A percentile compares a stretch with the other conserved stretches of the same genome.
These are phyloP conservation scores for Balakata baccata DNA, from an alignment of 345 rosid genomes.

Conservation along the genomic window DNA sequence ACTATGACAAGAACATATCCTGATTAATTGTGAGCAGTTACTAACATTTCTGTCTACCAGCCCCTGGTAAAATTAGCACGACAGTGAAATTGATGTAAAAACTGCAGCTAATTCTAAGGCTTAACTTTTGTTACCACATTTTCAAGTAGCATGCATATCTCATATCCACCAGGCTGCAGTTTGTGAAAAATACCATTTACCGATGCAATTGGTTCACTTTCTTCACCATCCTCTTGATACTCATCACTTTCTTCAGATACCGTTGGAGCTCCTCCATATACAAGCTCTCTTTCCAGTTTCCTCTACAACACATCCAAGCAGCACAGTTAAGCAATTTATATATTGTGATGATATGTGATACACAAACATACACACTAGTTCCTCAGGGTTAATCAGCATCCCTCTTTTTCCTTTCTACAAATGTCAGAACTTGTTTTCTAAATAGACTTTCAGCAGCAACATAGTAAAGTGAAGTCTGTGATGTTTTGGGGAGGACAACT, in stretches of 20 bases:
- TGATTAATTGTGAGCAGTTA: not conserved
- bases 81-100: not conserved
- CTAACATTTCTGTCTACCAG: not conserved
- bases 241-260: slow-evolving; percentile 36
- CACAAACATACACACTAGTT: no score
- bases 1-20: not conserved
- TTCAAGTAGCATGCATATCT: not conserved
- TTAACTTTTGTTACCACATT: not conserved
- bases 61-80: not conserved
- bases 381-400: not conserved
- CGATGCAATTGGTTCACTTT: slow-evolving; percentile 36
- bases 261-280: slow-evolving; percentile 41
- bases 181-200: slow-evolving; percentile 40
- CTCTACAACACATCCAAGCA: slow-evolving; percentile 43
- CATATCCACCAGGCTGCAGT: slow-evolving; percentile 13
- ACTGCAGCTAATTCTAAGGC: not conserved
- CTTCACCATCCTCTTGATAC: slow-evolving; percentile 38
- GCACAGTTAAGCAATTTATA: slow-evolving; percentile 1
- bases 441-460: not conserved
- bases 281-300: slow-evolving; percentile 62
- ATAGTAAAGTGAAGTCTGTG: not conserved
- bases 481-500: not conserved
- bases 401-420: not conserved
- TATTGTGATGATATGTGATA: not conserved
- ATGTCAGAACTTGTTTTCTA: not conserved